Base-by-base conservation (phyloP, 495 filamentous ascomycete genomes). In the Xylaria flabelliformis region DNA sequence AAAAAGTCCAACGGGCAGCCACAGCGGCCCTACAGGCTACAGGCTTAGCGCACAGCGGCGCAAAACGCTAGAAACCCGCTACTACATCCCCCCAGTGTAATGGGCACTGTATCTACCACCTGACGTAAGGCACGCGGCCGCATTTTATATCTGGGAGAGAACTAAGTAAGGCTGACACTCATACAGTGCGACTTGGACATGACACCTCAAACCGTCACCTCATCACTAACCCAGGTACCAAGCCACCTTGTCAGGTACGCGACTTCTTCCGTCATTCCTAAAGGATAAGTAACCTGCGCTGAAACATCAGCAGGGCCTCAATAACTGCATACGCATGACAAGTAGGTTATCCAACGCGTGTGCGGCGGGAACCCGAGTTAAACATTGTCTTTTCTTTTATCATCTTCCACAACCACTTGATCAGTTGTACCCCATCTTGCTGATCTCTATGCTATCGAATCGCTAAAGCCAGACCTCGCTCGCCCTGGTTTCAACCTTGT, bases 111-210 rank as follows among this genome's bases (percentile, higher is more conserved):
- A 61, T 39, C 4, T 8, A 6, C 19, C 58, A 61, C 58, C 53
- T 32, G 21, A 53, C 50, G 50, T 26, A 53, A 26, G 21, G 50
- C 50, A 51, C 36, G 36, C 36, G 6, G 36, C 36, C 36, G 36
- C 36, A 39, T 39, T 8, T 39, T 39, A 8, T 39, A 6, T 19
- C 56, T 59, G 13, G 13, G 15, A 36, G 10, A 29, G 26, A 29
- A 29, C 41, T 32, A 26, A 46, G 13, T 64, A 48, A 48, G 41
- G 61, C 41, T 65, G 63, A 65, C 63, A 26, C 26, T 9, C 0
- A 34, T 50, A 65, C 63, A 65, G 63, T 65, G 63, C 63, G 63
- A 50, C 3, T 17, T 8, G 9, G 36, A n/a, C 36, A 41, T 8
- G 4, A 12, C 58, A 61, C 58, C 8, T 29, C 26, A 29, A 29